A percentile compares a stretch with the other conserved stretches of the same genome.
phyloP scores from a whole-genome alignment of 2,329 filamentous ascomycete species.

The Tothia fuscella region DNA sequence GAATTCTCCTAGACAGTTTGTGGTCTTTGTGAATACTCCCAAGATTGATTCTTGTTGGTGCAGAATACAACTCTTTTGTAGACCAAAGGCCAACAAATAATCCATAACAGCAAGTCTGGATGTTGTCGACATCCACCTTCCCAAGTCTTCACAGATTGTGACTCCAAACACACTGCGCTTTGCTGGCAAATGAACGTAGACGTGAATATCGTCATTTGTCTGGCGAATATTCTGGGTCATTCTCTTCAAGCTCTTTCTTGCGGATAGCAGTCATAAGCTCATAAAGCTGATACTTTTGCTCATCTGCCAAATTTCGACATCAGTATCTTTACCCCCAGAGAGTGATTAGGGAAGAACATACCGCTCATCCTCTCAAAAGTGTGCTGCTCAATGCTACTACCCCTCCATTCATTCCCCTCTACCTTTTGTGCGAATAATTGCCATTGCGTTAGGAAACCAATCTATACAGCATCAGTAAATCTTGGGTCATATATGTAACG shows the following conservation, averaged over 20 bases:
- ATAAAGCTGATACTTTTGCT: conserved; percentile 87
- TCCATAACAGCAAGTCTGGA: too few species aligned
- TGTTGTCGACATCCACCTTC: too few species aligned
- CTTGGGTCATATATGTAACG: not conserved
- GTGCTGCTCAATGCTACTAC: conserved; percentile 66
- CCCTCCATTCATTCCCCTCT: conserved; percentile 76
- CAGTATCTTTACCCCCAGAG: not conserved
- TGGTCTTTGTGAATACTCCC: too few species aligned
- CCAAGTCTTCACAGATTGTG: too few species aligned
- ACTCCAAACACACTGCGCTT: too few species aligned
- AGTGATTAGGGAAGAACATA: conserved; percentile 31
- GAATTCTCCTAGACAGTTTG: too few species aligned
- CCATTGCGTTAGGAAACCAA: conserved; percentile 94
- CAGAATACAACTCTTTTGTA: too few species aligned
- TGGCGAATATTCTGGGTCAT: conserved; percentile 28
- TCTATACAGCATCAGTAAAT: conserved; percentile 39
- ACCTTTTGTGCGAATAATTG: conserved; percentile 88
- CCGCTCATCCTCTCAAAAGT: conserved; percentile 94
- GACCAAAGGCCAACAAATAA: too few species aligned
- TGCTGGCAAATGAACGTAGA: too few species aligned
- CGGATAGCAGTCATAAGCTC: conserved; percentile 81
- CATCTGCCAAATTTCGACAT: conserved; percentile 47
- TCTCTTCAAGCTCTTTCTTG: conserved; percentile 37
- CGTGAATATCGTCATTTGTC: too few species aligned
- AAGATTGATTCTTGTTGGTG: too few species aligned